A percentile compares a stretch with the other conserved stretches of the same genome.
These are phyloP conservation scores for Myochromella boudieri DNA, from an alignment of 768 basidiomycete genomes.

Conservation along the genomic window DNA sequence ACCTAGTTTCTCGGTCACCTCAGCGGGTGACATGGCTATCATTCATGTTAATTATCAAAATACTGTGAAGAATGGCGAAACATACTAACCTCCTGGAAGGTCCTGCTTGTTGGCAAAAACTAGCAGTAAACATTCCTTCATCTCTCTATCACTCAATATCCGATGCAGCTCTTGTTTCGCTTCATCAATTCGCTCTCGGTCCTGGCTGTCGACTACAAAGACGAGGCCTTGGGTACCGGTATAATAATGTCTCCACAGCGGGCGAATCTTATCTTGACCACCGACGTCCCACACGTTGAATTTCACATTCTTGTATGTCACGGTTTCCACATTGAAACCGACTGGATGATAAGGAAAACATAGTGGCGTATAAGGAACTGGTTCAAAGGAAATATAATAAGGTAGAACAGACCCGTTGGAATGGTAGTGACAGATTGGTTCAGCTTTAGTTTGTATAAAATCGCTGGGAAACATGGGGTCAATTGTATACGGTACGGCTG, in stretches of 20 bases:
- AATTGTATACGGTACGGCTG: constrained; percentile 5
- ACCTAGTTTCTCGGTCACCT: constrained; percentile 96
- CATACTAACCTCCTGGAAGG: constrained; percentile 82
- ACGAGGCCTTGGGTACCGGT: constrained; percentile 98
- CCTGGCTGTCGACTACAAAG: constrained; percentile 97
- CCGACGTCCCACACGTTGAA: constrained; percentile 98
- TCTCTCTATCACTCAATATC: constrained; percentile 94
- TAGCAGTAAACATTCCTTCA: constrained; percentile 95
- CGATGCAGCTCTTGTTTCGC: constrained; percentile 94
- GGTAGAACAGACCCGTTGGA: constrained; percentile 71
- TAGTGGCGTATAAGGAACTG: constrained; percentile 6
- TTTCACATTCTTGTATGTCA: constrained; percentile 98
- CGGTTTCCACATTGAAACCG: constrained; percentile 99
- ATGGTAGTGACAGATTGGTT: constrained; percentile 99
- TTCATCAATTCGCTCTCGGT: constrained; percentile 93
- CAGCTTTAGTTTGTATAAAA: constrained; percentile 97
- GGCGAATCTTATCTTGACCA: constrained; percentile 99
- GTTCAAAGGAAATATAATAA: background rate
- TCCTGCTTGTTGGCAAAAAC: constrained; percentile 99
- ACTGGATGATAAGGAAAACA: constrained; percentile 42
- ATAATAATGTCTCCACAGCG: constrained; percentile 98
- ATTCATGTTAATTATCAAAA: constrained; percentile 1
- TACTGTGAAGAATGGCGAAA: background rate
- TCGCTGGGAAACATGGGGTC: constrained; percentile 55
- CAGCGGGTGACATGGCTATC: constrained; percentile 99